These are phyloP conservation scores for Pugionium dolabratum DNA, from an alignment of 345 rosid species.

Conservation along the genomic window DNA sequence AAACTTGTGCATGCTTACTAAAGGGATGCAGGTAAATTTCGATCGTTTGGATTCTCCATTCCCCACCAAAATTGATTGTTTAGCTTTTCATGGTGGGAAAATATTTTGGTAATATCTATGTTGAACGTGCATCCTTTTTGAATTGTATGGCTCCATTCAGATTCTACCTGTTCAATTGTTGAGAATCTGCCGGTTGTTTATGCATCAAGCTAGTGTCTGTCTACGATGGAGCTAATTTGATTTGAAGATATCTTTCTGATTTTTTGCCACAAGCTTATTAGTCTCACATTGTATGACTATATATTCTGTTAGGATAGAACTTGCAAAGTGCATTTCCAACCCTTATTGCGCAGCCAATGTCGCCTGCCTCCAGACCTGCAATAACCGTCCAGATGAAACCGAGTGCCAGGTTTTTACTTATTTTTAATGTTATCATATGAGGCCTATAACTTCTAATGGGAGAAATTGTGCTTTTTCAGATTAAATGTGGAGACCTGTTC, in stretches of 20 bases:
- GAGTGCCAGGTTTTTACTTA: constrained; percentile 80
- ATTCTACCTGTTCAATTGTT: constrained; percentile 1
- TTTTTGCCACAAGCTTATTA: neutral
- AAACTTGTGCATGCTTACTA: constrained; percentile 86
- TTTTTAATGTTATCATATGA: neutral
- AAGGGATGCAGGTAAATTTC: constrained; percentile 80
- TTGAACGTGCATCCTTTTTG: neutral
- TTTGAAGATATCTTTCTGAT: constrained; percentile 3
- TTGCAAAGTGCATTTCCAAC: constrained; percentile 85
- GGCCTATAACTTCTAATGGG: constrained; percentile 6
- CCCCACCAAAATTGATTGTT: neutral
- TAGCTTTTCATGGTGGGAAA: neutral
- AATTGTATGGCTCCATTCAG: neutral
- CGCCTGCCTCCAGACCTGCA: constrained; percentile 96
- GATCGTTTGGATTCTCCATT: constrained; percentile 7
- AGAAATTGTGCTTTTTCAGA: constrained; percentile 46
- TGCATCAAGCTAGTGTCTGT: neutral
- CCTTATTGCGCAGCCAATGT: constrained; percentile 92
- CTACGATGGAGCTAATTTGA: neutral
- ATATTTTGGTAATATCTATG: neutral
- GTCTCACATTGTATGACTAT: constrained; percentile 23
- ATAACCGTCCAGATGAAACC: constrained; percentile 89
- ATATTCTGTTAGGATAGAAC: constrained; percentile 66
- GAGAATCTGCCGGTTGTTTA: constrained; percentile 3
- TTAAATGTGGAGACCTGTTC: constrained; percentile 92